Conservation (phyloP, 2,329 filamentous ascomycete genomes). For the Alternaria ethzedia region DNA sequence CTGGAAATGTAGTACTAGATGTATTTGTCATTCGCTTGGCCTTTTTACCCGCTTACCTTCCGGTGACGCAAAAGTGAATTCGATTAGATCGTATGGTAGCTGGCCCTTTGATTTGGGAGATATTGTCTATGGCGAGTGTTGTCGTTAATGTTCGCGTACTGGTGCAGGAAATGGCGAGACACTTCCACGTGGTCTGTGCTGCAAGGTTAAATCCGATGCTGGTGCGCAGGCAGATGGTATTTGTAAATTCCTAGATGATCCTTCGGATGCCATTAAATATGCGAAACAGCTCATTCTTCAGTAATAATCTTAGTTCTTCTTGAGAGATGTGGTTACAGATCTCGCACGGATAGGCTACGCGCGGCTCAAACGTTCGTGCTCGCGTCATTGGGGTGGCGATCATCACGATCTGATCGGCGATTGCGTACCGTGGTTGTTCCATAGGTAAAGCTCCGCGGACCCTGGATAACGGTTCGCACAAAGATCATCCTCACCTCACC, state of each 20-base stretch:
- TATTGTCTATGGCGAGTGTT: background rate
- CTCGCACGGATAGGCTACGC: background rate
- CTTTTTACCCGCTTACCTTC: background rate
- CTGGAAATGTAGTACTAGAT: background rate
- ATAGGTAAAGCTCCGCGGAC: background rate
- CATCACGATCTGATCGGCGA: background rate
- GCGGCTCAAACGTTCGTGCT: background rate
- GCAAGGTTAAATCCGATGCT: background rate
- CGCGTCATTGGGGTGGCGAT: background rate
- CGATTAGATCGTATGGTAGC: background rate
- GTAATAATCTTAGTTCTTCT: background rate
- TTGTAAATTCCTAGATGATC: background rate
- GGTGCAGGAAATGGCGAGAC: background rate
- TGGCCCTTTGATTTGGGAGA: background rate
- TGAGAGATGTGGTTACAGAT: background rate
- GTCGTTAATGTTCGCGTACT: background rate
- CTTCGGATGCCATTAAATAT: background rate
- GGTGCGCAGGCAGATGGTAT: background rate
- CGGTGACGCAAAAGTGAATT: background rate
- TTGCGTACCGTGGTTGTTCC: background rate
- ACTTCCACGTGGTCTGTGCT: background rate
- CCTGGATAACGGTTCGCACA: background rate
- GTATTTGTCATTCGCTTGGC: background rate
- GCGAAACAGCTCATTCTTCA: background rate
- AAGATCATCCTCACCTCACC: background rate